phyloP scores from a whole-genome alignment of 2,329 filamentous ascomycete genomes.

The Ascochyta pisi region DNA sequence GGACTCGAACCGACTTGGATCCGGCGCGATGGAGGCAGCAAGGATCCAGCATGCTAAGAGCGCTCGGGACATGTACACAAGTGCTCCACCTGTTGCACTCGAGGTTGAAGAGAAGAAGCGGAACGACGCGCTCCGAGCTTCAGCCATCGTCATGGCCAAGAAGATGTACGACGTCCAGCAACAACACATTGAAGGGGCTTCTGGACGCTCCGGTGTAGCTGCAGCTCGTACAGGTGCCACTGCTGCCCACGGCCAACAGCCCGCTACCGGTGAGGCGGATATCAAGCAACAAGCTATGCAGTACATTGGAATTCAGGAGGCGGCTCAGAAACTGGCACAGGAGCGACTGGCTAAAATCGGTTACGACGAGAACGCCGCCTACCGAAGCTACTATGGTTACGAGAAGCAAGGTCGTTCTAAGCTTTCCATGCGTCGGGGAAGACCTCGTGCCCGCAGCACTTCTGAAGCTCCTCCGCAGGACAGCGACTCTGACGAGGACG shows the following conservation, averaged over 20 bases:
- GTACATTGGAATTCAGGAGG: slow-evolving; percentile 76
- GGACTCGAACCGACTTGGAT: slow-evolving; percentile 51
- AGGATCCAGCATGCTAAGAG: slow-evolving; percentile 71
- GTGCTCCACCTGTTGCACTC: slow-evolving; percentile 72
- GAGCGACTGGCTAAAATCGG: slow-evolving; percentile 83
- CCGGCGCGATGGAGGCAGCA: slow-evolving; percentile 65
- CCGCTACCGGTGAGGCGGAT: slow-evolving; percentile 48
- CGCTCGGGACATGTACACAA: slow-evolving; percentile 77
- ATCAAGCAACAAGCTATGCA: slow-evolving; percentile 61
- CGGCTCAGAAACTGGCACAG: slow-evolving; percentile 83
- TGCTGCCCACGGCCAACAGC: slow-evolving; percentile 38
- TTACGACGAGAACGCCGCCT: slow-evolving; percentile 70
- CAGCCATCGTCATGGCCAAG: slow-evolving; percentile 87
- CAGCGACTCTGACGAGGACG: slow-evolving; percentile 60
- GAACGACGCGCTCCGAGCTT: slow-evolving; percentile 77
- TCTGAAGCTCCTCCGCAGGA: slow-evolving; percentile 48
- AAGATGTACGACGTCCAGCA: slow-evolving; percentile 80
- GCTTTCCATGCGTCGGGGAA: slow-evolving; percentile 61
- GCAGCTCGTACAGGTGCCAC: slow-evolving; percentile 46
- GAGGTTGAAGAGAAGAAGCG: slow-evolving; percentile 77
- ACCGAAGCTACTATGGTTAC: slow-evolving; percentile 79
- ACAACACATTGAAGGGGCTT: slow-evolving; percentile 60
- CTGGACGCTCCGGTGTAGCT: slow-evolving; percentile 34
- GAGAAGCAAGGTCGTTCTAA: slow-evolving; percentile 56
- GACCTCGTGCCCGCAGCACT: slow-evolving; percentile 70